Evolutionary conservation across 257 asterid genomes (phyloP), one percentile per base, ranked within the genome.

Genomic region (Solanum pennellii): DNA sequence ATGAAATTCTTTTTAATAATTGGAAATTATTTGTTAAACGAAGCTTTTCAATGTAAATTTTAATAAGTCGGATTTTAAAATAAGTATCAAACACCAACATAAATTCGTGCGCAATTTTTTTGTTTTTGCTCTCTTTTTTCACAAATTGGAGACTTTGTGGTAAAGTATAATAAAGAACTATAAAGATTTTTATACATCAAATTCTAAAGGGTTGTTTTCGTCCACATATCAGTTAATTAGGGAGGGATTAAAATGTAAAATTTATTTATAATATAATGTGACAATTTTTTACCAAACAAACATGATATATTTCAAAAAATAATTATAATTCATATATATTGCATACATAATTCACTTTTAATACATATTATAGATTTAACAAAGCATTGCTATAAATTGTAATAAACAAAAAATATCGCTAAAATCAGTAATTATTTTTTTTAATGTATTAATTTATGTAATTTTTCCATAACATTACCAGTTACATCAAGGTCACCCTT

Each of bases 71-170:
- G 0, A 3, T 69, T 15, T 69, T 5, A 7, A 15, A 69, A 29
- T 69, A 6, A 15, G 13, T 69, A 69, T 15, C 13, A 0, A 3
- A 69, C 3, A 69, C 12, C 1, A 16, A 31, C 9, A 29, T 29
- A 15, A 1, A 31, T 31, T 29, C 1, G 12, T 3, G 0, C 3
- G 4, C 6, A 6, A 0, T 6, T 13, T 68, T 2, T 68, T 2
- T 6, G 15, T 68, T 14, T 27, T 68, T 14, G 1, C 11, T 27
- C 33, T 13, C 6, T 13, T 68, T 68, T 68, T 29, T 27, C 21
- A 6, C 10, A 68, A 29, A 68, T 68, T 14, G 42, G 13, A 69
- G 76, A 69, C 42, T 69, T 69, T 31, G n/a, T 7, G n/a, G 23
- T 69, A 15, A 69, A 29, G 42, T 16, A 69, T 31, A 15, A 9